phyloP scores from a whole-genome alignment of 306 rosid species.

The Oemleria cerasiformis region DNA sequence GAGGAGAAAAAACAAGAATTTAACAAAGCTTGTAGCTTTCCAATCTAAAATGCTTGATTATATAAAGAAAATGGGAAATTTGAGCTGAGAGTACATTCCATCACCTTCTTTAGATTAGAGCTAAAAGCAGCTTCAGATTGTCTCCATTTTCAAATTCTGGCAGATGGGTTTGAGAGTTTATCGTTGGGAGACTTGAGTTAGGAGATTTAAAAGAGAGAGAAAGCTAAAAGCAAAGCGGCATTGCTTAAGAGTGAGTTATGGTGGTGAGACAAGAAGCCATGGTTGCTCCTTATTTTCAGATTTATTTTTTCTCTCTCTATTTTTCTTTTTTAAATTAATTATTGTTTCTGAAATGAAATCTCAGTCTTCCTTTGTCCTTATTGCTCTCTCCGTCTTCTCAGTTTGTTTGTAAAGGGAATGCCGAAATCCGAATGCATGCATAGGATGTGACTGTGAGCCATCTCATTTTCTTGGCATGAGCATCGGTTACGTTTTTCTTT shows the following conservation, averaged over 20 bases:
- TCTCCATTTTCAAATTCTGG: not conserved
- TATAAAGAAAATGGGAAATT: not conserved
- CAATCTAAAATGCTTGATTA: not conserved
- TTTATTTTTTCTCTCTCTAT: not conserved
- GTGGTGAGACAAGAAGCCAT: not conserved
- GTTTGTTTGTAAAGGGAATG: not conserved
- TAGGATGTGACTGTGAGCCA: no score
- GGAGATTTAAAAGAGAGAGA: not conserved
- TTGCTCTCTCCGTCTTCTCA: not conserved
- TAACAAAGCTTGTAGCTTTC: not conserved
- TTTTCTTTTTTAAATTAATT: not conserved
- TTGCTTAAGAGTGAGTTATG: not conserved
- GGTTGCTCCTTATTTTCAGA: not conserved
- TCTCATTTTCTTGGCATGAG: no score
- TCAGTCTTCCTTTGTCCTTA: not conserved
- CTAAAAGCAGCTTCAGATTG: not conserved
- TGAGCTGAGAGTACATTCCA: no score
- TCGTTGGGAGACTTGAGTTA: not conserved
- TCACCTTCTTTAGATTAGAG: constrained; percentile 2
- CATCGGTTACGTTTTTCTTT: no score
- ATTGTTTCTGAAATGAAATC: no score
- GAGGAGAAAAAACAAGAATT: not conserved
- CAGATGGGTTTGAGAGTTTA: not conserved
- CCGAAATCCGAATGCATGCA: no score
- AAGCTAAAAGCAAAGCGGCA: not conserved